Conservation (phyloP, 805 yeast species). For the Babjeviella inositovora region DNA sequence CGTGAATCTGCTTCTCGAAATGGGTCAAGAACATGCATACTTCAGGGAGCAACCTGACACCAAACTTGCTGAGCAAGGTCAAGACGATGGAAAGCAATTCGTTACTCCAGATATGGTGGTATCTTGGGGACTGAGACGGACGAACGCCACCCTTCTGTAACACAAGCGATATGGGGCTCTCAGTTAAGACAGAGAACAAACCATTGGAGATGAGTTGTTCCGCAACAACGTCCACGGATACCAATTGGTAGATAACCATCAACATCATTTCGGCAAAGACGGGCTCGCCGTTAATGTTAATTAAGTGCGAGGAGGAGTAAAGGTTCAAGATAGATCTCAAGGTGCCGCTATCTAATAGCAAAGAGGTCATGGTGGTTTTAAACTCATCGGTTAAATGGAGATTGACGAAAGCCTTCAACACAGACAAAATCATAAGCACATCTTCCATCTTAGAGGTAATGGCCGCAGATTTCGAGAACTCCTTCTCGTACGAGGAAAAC, state of each 20-base stretch:
- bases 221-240: constrained; percentile 45
- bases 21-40: constrained; percentile 42
- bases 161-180: constrained; percentile 53
- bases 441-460: constrained; percentile 46
- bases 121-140: constrained; percentile 30
- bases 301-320: constrained; percentile 50
- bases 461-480: constrained; percentile 13
- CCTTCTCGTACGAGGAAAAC: constrained; percentile 16
- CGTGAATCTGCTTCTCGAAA: constrained; percentile 50
- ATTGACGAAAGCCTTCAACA: constrained; percentile 40
- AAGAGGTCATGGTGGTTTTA: constrained; percentile 29
- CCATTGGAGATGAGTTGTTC: constrained; percentile 51
- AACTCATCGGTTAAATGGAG: constrained; percentile 30
- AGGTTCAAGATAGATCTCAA: constrained; percentile 44
- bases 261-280: constrained; percentile 60
- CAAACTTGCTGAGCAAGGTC: constrained; percentile 43
- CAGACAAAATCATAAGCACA: constrained; percentile 39
- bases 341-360: constrained; percentile 41
- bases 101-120: constrained; percentile 75
- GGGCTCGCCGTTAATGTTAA: constrained; percentile 45
- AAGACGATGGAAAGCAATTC: constrained; percentile 62
- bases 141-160: constrained; percentile 53
- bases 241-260: constrained; percentile 52
- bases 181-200: constrained; percentile 48
- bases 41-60: constrained; percentile 48